phyloP scores from a whole-genome alignment of 306 rosid species.

The Prunus davidiana region DNA sequence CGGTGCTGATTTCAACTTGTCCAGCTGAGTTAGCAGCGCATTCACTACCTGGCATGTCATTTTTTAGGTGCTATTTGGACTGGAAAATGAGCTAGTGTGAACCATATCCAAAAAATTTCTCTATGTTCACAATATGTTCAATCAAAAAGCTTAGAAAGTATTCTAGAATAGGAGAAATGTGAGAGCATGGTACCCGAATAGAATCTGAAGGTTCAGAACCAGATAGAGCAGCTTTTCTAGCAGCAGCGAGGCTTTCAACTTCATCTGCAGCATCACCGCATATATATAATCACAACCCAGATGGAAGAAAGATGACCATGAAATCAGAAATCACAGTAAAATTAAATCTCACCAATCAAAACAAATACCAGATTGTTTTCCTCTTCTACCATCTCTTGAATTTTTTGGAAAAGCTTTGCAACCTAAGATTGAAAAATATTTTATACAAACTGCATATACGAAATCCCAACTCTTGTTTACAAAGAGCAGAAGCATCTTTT shows the following conservation, averaged over 20 bases:
- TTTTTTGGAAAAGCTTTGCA: slow-evolving; percentile 87
- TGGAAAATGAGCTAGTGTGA: neutral
- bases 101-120: neutral
- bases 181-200: slow-evolving; percentile 59
- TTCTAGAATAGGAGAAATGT: neutral
- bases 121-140: neutral
- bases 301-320: slow-evolving; percentile 22
- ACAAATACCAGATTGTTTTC: slow-evolving; percentile 97
- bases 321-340: slow-evolving; percentile 21
- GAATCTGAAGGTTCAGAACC: slow-evolving; percentile 99
- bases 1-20: slow-evolving; percentile 85
- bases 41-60: slow-evolving; percentile 80
- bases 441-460: neutral
- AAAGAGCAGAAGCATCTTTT: slow-evolving; percentile 16
- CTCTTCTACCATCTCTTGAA: slow-evolving; percentile 90
- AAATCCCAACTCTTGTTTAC: neutral
- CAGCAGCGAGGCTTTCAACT: slow-evolving; percentile 98
- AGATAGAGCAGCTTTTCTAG: slow-evolving; percentile 93
- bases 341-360: slow-evolving; percentile 85
- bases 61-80: slow-evolving; percentile 23
- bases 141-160: neutral
- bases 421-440: slow-evolving; percentile 44
- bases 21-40: slow-evolving; percentile 94
- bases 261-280: slow-evolving; percentile 65
- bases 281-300: slow-evolving; percentile 20